A percentile compares a stretch with the other conserved stretches of the same genome.
Conservation (phyloP, 202 grass and related monocot species). For the Bolboschoenoplectus hybrid region DNA sequence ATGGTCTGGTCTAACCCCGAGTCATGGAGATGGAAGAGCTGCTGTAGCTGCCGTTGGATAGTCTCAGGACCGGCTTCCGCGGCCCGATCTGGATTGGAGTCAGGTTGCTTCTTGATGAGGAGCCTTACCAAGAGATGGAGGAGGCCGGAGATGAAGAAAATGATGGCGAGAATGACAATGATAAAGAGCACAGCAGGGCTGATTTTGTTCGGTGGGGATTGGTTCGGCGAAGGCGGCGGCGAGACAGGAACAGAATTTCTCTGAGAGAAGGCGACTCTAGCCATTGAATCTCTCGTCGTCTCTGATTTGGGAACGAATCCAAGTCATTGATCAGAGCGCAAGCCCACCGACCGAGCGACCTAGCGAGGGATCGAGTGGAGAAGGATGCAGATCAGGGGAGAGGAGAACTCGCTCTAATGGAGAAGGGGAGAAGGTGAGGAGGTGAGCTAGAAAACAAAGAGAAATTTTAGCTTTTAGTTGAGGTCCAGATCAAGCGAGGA, state of each 20-base stretch:
- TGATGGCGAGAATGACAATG: conserved; percentile 62
- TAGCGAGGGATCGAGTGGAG: not conserved
- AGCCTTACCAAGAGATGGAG: conserved; percentile 67
- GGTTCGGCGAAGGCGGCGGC: conserved; percentile 36
- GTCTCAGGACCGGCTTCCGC: conserved; percentile 24
- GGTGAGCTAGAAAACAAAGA: not conserved
- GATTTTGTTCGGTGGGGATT: conserved; percentile 43
- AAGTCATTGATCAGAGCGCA: conserved; percentile 37
- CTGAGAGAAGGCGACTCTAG: conserved; percentile 28
- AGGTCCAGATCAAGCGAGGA: too few species aligned
- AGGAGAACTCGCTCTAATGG: not conserved
- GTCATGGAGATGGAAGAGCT: conserved; percentile 55
- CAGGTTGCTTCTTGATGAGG: conserved; percentile 57
- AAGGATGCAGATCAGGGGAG: not conserved
- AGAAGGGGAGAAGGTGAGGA: not conserved
- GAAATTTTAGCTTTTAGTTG: too few species aligned
- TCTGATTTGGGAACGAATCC: conserved; percentile 32
- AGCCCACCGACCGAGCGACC: too few species aligned
- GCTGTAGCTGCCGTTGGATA: conserved; percentile 44
- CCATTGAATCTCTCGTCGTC: conserved; percentile 19
- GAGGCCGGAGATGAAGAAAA: conserved; percentile 74
- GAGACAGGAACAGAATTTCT: conserved; percentile 45
- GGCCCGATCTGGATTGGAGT: conserved; percentile 29
- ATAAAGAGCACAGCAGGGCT: conserved; percentile 72
- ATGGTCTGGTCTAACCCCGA: conserved; percentile 50